phyloP scores from a whole-genome alignment of 1,284 basidiomycete species.

The Pascua sp. region DNA sequence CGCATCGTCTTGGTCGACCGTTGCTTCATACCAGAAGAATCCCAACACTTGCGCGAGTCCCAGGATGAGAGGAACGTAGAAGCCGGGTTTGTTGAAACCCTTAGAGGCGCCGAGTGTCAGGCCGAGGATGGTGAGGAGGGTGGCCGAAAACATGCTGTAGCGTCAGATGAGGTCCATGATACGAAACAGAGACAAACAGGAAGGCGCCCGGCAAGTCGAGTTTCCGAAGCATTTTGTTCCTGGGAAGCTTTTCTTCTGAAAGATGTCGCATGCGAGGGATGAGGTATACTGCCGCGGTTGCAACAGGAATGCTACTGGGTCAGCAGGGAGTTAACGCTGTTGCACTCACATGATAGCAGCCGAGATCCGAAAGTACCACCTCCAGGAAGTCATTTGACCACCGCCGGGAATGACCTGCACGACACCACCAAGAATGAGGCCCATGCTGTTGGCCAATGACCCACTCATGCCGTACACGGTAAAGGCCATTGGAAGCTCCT shows the following conservation, averaged over 20 bases:
- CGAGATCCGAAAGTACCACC: constrained; percentile 47
- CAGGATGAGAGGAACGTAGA: constrained; percentile 28
- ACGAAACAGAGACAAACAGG: not conserved
- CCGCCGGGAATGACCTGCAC: constrained; percentile 36
- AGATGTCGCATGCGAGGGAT: not conserved
- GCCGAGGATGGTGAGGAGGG: constrained; percentile 27
- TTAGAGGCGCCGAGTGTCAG: constrained; percentile 28
- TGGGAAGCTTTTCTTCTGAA: constrained; percentile 24
- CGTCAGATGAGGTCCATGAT: no score
- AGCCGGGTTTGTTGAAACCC: constrained; percentile 21
- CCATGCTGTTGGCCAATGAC: constrained; percentile 27
- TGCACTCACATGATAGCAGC: constrained; percentile 21
- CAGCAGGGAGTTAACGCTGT: constrained; percentile 10
- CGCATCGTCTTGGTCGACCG: constrained; percentile 22
- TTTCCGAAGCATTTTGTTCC: no score
- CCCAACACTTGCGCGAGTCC: constrained; percentile 20
- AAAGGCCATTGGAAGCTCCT: constrained; percentile 27
- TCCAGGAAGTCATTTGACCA: constrained; percentile 37
- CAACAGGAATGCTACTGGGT: not conserved
- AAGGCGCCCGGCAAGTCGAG: constrained; percentile 19
- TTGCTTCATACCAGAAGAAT: constrained; percentile 35
- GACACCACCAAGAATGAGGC: constrained; percentile 30
- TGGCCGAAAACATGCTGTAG: constrained; percentile 18
- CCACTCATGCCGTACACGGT: constrained; percentile 37
- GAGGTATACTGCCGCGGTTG: not conserved